These are phyloP conservation scores for Leccinellum rugosiceps DNA, from an alignment of 768 basidiomycete species.

Conservation along the genomic window DNA sequence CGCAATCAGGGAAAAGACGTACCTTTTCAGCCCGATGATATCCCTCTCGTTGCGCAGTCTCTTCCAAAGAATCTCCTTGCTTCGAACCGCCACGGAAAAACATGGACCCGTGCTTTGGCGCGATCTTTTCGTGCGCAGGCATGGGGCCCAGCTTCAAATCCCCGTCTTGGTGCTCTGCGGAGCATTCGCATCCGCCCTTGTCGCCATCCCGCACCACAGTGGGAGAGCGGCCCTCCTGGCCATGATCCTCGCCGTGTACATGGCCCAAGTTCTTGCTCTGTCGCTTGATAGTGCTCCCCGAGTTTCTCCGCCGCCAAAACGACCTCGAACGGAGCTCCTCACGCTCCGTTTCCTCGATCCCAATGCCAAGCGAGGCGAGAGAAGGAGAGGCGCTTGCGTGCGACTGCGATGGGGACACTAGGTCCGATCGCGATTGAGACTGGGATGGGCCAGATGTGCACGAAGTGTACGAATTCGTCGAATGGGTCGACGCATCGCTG, in stretches of 20 bases:
- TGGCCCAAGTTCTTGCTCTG: conserved; percentile 1
- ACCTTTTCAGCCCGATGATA: conserved; percentile 31
- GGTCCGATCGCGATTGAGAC: conserved; percentile 16
- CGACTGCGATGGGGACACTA: conserved; percentile 17
- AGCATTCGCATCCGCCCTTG: not conserved
- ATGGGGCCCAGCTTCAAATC: not conserved
- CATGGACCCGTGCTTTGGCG: conserved; percentile 29
- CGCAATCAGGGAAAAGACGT: not conserved
- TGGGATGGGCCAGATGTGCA: conserved; percentile 20
- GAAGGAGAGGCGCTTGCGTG: conserved; percentile 17
- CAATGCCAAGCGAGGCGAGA: conserved; percentile 19
- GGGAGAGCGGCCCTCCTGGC: not conserved
- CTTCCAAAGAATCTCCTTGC: conserved; percentile 1
- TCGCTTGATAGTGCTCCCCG: conserved; percentile 11
- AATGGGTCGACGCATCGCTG: conserved; percentile 19
- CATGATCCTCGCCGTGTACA: not conserved
- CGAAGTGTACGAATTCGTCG: conserved; percentile 18
- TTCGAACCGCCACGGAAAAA: conserved; percentile 25
- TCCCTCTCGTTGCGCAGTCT: conserved; percentile 13
- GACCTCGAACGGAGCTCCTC: conserved; percentile 18
- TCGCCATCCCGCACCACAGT: not conserved
- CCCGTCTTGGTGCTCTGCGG: not conserved
- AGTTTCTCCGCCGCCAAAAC: conserved; percentile 17
- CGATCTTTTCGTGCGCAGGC: conserved; percentile 15
- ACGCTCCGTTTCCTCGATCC: conserved; percentile 23